phyloP scores from a whole-genome alignment of 345 rosid species.

The Dipteronia dyeriana region DNA sequence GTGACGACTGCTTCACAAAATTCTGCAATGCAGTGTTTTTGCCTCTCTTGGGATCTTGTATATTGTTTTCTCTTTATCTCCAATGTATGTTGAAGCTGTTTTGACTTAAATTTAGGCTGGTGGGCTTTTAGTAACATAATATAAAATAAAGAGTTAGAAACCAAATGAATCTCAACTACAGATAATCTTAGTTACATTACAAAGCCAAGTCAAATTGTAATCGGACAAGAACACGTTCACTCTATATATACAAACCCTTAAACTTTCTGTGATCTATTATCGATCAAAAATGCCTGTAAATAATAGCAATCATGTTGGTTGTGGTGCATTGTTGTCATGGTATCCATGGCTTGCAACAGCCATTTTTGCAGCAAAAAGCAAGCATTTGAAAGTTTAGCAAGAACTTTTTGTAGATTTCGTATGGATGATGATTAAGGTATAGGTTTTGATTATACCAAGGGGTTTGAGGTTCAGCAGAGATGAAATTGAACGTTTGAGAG shows the following conservation, averaged over 20 bases:
- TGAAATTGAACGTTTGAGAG: constrained; percentile 14
- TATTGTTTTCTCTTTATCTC: constrained; percentile 3
- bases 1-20: not conserved
- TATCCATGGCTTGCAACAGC: not conserved
- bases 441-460: constrained; percentile 5
- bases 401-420: not conserved
- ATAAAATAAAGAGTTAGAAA: too few species aligned
- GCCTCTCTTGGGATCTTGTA: constrained; percentile 31
- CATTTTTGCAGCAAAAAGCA: too few species aligned
- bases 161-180: not conserved
- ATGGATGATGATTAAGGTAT: not conserved
- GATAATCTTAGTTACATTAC: not conserved
- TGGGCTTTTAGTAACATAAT: too few species aligned
- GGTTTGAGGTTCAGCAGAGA: constrained; percentile 20
- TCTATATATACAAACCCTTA: not conserved
- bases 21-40: constrained; percentile 5
- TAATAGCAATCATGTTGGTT: not conserved
- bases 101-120: not conserved
- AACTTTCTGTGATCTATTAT: not conserved
- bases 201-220: not conserved
- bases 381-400: not conserved
- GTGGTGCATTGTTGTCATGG: not conserved
- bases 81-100: constrained; percentile 1
- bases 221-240: not conserved
- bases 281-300: not conserved